Evolutionary conservation across 495 filamentous ascomycete species (phyloP), one percentile per base, ranked within the genome.

Genomic region (Tuber umbilicatum): DNA sequence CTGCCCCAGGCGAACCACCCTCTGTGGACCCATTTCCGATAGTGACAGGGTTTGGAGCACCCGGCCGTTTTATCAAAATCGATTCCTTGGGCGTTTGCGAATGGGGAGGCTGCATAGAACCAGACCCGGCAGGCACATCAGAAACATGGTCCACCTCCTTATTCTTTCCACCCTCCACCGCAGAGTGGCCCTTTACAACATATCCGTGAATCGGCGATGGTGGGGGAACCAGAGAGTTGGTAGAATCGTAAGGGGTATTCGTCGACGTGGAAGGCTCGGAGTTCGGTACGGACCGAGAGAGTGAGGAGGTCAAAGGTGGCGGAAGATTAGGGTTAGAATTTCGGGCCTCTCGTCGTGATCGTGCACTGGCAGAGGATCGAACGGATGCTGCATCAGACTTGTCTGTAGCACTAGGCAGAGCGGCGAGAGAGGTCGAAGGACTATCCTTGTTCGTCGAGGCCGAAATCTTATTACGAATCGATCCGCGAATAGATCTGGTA

Each of bases 81-180:
- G 92, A 92, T 78, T 91, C 87, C 55, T 89, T 89, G 0, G 92
- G 89, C 74, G 89, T 87, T 73, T 88, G 86, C 21, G 84, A 76
- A 75, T 84, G 84, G 0, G 86, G 78, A 74, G 86, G 87, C 39
- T 86, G 84, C 70, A 84, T 82, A 5, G 83, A 81, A 70, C 80
- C 86, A n/a, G 90, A 90, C 14, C 86, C 87, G 27, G 93, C 93
- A 27, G 96, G 94, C 67, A 89, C 90, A 80, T 99, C 95, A n/a
- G 95, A 98, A 5, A 99, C 93, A 79, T 93, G 89, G 80, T 97
- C 96, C 23, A 99, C 94, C 84, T 98, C 95, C 37, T 93, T 94
- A 75, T 89, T 92, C 73, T 91, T 88, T 82, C 94, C 94, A 37
- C 90, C 90, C 70, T 88, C 86, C 43, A 98, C 88, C 85, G 94